Evolutionary conservation across 139 green algal species (phyloP), one percentile per base, ranked within the genome.

Genomic region (Desmodesmus armatus): DNA sequence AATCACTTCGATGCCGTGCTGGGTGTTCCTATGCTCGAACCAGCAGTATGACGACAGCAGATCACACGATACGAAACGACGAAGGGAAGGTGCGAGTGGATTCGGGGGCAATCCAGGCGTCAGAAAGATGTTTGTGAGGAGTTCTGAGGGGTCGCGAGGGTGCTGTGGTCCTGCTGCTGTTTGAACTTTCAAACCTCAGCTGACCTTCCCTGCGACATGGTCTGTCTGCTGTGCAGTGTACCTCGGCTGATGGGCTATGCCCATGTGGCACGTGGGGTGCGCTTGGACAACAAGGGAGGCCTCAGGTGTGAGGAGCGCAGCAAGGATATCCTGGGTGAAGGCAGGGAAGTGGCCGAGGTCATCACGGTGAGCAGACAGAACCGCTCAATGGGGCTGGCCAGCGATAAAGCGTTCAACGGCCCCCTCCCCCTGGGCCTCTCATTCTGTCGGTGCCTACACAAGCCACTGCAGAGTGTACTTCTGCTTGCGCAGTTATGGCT

Each of bases 221-320:
- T 35, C 60, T 31, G 31, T 11, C 35, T 17, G 65, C 33, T 73
- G 65, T 79, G 72, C 74, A 82, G 86, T 15, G 88, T 98, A 2
- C 95, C 95, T 3, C 87, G 93, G 27, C 85, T 97, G 31, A 85
- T 95, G 88, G 94, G 93, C 41, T 97, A 97, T 85, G 86, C 80
- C 47, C 94, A 97, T 65, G 91, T 96, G 43, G 80, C 85, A 17
- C 82, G 92, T 41, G 85, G 85, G 5, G 86, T 94, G 49, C 72
- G 85, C 39, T 75, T 92, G 41, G 75, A 77, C 9, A 78, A 55
- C 40, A 78, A 75, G 15, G 87, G 83, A 0, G 0, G 9, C 25
- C 40, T 91, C 62, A 49, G 63, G 2, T 77, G 87, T 43, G 74
- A 85, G 40, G 75, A 47, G n/a, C 66, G 62, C n/a, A 82, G 67